Base-by-base conservation (phyloP, 257 asterid genomes). In the Solanum piurae region DNA sequence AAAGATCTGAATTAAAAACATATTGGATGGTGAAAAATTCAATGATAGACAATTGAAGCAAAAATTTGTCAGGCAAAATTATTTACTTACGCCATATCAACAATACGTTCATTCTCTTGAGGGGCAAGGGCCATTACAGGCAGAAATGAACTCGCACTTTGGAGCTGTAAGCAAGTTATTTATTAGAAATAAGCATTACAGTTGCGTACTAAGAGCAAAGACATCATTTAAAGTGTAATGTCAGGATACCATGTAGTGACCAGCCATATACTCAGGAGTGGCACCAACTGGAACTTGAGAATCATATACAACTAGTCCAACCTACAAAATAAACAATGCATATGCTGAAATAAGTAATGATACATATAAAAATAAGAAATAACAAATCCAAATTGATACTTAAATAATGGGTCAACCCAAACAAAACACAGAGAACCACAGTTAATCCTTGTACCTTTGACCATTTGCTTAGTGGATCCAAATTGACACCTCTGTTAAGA, bases 91-190 rank as follows among this genome's bases (percentile, higher is more conserved):
- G 99, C 98, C 98, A 97, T 90, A 89, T 95, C 98, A 84, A 97
- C 98, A 88, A 97, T 89, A 89, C 88, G 93, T 89, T 97, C 99
- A 90, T 94, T 97, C 90, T 97, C 99, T 90, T 95, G 98, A 84
- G 99, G 98, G 91, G 99, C 98, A 86, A 96, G 96, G 92, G 98
- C 99, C 98, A 95, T 94, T 55, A 97, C 98, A 21, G 98, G 98
- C 92, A 97, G 91, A 89, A 96, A 97, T 18, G 98, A 97, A 91
- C 99, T 95, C 72, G 98, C 98, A 88, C 99, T 89, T 93, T 97
- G 98, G 85, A 95, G 95, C 99, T 97, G 95, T 84, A 7, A 87
- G 40, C 68, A 86, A 91, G 87, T 12, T 82, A 84, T 52, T 38
- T 21, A 38, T 94, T 87, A 94, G 93, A 86, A 83, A 62, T 42